A percentile compares a stretch with the other conserved stretches of the same genome.
These are phyloP conservation scores for Penicillium ucsense DNA, from an alignment of 495 filamentous ascomycete genomes.

Conservation along the genomic window DNA sequence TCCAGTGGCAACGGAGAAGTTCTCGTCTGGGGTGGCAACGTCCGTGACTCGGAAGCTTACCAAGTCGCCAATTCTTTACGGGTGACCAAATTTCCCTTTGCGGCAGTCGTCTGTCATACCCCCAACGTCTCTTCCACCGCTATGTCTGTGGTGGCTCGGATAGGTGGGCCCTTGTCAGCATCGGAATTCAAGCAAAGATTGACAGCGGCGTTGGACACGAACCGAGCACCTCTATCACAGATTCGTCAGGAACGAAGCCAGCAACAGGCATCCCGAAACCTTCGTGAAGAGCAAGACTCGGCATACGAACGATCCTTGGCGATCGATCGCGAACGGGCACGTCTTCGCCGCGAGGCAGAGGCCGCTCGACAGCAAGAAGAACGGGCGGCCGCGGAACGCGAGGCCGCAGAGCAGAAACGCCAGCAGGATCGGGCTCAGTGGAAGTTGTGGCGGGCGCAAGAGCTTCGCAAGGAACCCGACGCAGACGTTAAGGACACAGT, in stretches of 20 bases:
- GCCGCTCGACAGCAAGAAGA: conserved; percentile 54
- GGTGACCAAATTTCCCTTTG: conserved; percentile 85
- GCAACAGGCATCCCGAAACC: conserved; percentile 63
- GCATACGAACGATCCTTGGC: conserved; percentile 90
- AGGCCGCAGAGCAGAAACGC: conserved; percentile 50
- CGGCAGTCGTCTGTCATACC: conserved; percentile 73
- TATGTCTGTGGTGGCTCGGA: conserved; percentile 76
- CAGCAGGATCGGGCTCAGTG: conserved; percentile 56
- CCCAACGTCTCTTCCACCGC: conserved; percentile 67
- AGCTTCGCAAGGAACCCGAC: conserved; percentile 58
- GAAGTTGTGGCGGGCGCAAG: conserved; percentile 68
- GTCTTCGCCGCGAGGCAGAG: conserved; percentile 63
- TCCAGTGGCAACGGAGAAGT: conserved; percentile 53
- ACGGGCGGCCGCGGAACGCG: conserved; percentile 51
- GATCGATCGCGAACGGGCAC: conserved; percentile 71
- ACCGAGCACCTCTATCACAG: conserved; percentile 57
- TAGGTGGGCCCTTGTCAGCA: conserved; percentile 58
- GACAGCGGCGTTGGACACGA: conserved; percentile 55
- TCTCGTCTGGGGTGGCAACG: conserved; percentile 82
- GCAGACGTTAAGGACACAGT: conserved; percentile 56
- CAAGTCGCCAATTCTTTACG: conserved; percentile 75
- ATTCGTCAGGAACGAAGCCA: conserved; percentile 60
- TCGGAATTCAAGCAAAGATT: conserved; percentile 61
- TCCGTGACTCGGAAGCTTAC: conserved; percentile 87
- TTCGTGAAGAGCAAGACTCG: conserved; percentile 76